Evolutionary conservation across 805 yeast genomes (phyloP), one percentile per base, ranked within the genome.

Genomic region (Candida vaughaniae): DNA sequence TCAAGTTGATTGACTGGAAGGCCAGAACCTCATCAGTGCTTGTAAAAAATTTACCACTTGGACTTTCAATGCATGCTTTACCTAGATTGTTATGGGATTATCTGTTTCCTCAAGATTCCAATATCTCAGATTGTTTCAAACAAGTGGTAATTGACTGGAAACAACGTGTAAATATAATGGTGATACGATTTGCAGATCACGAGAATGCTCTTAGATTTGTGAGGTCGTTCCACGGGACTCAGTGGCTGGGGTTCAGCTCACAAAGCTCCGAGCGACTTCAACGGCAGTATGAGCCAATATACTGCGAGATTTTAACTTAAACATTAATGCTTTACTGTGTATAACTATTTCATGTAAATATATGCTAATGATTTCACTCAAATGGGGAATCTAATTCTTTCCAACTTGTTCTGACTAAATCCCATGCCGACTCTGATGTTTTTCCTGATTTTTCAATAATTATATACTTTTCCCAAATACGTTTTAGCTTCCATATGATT

Each of bases 401-500:
- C 62, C 62, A 58, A 36, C 56, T 52, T 26, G 50, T 45, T 22
- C 60, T 34, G 4, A 47, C 39, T 12, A 56, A 33, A 28, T 52
- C 60, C 58, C 52, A 60, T 10, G 29, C 38, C 16, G 29, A 27
- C 4, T 29, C 16, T 1, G 6, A 22, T 2, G 28, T 4, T 9
- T 29, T 28, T 6, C 33, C 38, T 3, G 33, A 12, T n/a, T 65
- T 73, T 47, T 81, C 88, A 10, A 77, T 68, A 25, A 91, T 78
- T 10, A 71, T 78, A 56, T 85, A 91, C 55, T 85, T 87, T 55
- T 91, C 97, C 96, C 96, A 87, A 19, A 80, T 79, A 4, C 82
- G 81, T 43, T 78, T 71, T 28, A 64, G 60, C 40, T 76, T 73
- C 96, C 97, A 89, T 3, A 91, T 63, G 1, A 90, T 72, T 0